A percentile compares a stretch with the other conserved stretches of the same genome.
Conservation (phyloP, 2,329 filamentous ascomycete genomes). For the Coniochaeta prunicola region DNA sequence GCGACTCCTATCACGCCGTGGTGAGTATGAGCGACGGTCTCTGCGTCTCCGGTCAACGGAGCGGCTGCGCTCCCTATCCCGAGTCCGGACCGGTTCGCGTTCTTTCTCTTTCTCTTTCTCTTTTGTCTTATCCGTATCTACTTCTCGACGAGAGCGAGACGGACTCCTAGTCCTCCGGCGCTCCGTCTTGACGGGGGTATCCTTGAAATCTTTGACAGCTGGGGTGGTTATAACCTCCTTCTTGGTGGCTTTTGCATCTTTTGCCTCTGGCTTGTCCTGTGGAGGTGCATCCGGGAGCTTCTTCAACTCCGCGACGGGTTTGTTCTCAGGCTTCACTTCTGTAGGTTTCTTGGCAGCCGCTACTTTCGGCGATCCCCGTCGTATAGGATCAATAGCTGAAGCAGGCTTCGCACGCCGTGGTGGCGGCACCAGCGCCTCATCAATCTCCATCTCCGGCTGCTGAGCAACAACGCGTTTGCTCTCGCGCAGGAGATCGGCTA, state of each 20-base stretch:
- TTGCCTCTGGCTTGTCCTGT: constrained; percentile 17
- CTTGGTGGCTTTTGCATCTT: constrained; percentile 14
- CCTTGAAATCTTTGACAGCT: constrained; percentile 13
- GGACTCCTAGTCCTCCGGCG: constrained; percentile 20
- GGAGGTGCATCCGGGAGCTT: constrained; percentile 4
- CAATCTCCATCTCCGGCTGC: constrained; percentile 48
- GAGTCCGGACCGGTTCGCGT: constrained; percentile 26
- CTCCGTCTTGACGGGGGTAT: constrained; percentile 22
- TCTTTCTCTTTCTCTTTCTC: constrained; percentile 19
- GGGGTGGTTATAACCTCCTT: constrained; percentile 1
- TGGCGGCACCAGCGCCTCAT: constrained; percentile 47
- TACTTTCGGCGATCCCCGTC: constrained; percentile 36
- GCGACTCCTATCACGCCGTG: constrained; percentile 16
- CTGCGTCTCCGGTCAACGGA: constrained; percentile 17
- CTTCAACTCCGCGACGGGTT: constrained; percentile 20
- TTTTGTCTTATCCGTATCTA: constrained; percentile 20
- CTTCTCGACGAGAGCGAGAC: constrained; percentile 14
- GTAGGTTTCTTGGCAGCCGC: constrained; percentile 30
- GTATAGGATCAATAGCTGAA: constrained; percentile 52
- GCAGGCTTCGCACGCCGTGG: constrained; percentile 43
- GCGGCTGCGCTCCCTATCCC: constrained; percentile 23
- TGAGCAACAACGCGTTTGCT: constrained; percentile 42
- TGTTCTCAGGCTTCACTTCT: constrained; percentile 13
- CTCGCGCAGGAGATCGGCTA: constrained; percentile 52
- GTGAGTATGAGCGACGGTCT: constrained; percentile 14